A percentile compares a stretch with the other conserved stretches of the same genome.
Conservation (phyloP, 2,329 filamentous ascomycete species). For the Salinomyces thailandicus region DNA sequence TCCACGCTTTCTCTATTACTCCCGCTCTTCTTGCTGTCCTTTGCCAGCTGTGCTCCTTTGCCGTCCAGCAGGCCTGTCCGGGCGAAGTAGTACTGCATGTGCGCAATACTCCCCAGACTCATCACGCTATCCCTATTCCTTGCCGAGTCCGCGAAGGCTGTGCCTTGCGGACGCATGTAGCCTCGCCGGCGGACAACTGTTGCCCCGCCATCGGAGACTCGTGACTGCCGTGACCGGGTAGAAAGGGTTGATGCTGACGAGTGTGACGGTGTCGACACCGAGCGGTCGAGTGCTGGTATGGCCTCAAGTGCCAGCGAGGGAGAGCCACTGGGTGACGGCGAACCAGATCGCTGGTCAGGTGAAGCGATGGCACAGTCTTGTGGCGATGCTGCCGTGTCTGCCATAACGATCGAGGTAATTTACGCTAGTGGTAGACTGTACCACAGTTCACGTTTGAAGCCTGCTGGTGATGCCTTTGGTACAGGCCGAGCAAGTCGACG, state of each 20-base stretch:
- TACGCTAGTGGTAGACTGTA: no score
- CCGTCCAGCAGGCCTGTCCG: conserved; percentile 86
- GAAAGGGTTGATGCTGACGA: conserved; percentile 43
- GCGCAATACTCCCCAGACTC: conserved; percentile 90
- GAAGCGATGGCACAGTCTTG: conserved; percentile 19
- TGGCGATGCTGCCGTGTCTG: conserved; percentile 13
- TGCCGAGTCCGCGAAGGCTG: conserved; percentile 82
- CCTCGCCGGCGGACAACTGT: conserved; percentile 52
- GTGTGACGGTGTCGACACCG: conserved; percentile 49
- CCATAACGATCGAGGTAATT: no score
- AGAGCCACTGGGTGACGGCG: conserved; percentile 54
- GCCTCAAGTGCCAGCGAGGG: conserved; percentile 54
- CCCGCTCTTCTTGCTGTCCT: conserved; percentile 34
- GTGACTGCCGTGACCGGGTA: conserved; percentile 34
- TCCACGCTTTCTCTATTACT: conserved; percentile 23
- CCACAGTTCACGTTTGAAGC: no score
- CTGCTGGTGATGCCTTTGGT: no score
- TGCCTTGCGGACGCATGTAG: conserved; percentile 79
- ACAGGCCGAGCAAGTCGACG: no score
- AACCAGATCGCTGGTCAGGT: conserved; percentile 38
- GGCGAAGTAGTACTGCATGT: conserved; percentile 97
- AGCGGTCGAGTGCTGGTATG: conserved; percentile 50
- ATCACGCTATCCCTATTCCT: conserved; percentile 87
- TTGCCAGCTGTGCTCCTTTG: conserved; percentile 76
- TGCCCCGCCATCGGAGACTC: conserved; percentile 40